Percentiles rank a stretch among this genome's conserved stretches.
Evolutionary conservation across 148 eudicot species (phyloP).

Genomic region (Arctostaphylos glauca): DNA sequence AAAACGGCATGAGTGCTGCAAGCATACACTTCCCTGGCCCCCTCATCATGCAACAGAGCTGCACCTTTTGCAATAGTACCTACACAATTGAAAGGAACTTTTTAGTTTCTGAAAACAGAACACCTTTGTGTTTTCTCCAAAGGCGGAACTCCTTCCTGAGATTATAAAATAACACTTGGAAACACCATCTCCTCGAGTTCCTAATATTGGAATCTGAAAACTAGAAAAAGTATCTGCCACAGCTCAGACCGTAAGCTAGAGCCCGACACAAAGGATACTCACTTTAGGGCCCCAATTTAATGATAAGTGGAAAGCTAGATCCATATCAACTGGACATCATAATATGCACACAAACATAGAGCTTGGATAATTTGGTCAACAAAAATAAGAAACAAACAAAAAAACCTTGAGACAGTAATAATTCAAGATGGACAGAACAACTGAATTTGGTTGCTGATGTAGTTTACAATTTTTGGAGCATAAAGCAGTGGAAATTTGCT

Average conservation of each 20-base stretch:
- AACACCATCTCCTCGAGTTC: background rate
- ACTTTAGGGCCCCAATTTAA: background rate
- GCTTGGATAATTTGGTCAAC: background rate
- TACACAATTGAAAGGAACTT: slow-evolving; percentile 6
- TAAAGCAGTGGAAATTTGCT: slow-evolving; percentile 2
- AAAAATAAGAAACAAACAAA: background rate
- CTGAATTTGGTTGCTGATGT: background rate
- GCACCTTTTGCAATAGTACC: slow-evolving; percentile 75
- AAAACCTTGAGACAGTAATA: background rate
- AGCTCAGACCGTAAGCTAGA: background rate
- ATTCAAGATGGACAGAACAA: background rate
- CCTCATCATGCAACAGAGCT: slow-evolving; percentile 58
- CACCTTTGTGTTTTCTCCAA: background rate
- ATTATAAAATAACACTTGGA: background rate
- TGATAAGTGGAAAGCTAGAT: background rate
- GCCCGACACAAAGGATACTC: background rate
- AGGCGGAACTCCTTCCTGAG: background rate
- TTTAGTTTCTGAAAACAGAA: background rate
- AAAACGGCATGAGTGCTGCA: slow-evolving; percentile 75
- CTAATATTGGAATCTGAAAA: background rate
- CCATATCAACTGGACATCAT: background rate
- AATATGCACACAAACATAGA: background rate
- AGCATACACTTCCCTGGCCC: slow-evolving; percentile 73
- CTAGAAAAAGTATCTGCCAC: background rate
- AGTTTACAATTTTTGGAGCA: background rate